Conservation (phyloP, 31 red algal species). For the Pterothamnion heteromorphum region DNA sequence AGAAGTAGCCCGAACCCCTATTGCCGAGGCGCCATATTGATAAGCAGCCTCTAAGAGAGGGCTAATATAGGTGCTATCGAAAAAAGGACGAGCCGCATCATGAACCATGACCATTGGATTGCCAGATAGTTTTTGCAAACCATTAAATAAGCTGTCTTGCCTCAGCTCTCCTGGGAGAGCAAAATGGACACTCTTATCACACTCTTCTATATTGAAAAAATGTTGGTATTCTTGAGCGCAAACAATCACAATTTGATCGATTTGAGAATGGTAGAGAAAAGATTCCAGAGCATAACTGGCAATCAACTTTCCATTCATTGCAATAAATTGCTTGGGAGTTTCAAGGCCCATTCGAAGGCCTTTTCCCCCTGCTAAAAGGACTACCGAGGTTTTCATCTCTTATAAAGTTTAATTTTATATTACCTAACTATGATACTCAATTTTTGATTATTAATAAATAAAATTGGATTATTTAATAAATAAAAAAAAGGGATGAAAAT, state of each 20-base stretch:
- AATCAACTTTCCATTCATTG: background rate
- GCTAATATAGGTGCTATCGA: background rate
- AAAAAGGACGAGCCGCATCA: background rate
- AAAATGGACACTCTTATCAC: background rate
- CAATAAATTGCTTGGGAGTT: background rate
- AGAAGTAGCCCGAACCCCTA: background rate
- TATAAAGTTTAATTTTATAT: too few species aligned
- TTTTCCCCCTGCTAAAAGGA: background rate
- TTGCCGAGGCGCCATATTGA: background rate
- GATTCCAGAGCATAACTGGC: background rate
- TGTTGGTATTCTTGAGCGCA: background rate
- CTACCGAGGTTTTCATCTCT: background rate
- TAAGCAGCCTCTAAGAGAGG: background rate
- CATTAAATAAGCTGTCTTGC: background rate
- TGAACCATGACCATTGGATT: slow-evolving; percentile 6
- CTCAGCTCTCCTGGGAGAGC: background rate
- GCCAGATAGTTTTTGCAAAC: background rate
- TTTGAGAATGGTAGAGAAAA: background rate
- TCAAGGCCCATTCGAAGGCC: background rate
- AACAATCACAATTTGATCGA: background rate
- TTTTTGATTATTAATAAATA: too few species aligned
- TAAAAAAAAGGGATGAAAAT: too few species aligned
- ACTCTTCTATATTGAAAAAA: background rate
- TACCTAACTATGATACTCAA: too few species aligned
- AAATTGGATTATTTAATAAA: too few species aligned